A percentile compares a stretch with the other conserved stretches of the same genome.
Conservation (phyloP, 1,139 yeast species). For the Nakaseomyces sp. region DNA sequence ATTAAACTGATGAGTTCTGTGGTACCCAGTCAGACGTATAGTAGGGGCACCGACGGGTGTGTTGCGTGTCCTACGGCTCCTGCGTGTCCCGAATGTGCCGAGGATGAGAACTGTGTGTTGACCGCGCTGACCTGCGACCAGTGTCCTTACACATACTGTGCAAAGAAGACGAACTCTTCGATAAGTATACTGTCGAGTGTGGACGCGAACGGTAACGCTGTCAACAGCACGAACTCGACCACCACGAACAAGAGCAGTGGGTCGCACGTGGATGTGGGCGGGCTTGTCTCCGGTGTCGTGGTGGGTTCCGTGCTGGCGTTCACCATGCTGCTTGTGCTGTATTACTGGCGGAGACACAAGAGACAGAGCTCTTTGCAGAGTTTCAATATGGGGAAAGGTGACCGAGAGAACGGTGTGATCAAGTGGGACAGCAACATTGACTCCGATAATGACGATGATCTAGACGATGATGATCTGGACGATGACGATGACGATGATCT, state of each 20-base stretch:
- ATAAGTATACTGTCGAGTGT: slow-evolving; percentile 9
- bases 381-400: slow-evolving; percentile 7
- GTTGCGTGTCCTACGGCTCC: slow-evolving; percentile 39
- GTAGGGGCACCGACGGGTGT: slow-evolving; percentile 34
- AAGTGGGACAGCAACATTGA: slow-evolving; percentile 29
- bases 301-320: slow-evolving; percentile 45
- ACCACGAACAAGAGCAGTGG: background rate
- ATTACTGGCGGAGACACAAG: background rate
- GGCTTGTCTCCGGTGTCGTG: slow-evolving; percentile 48
- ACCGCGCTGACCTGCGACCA: slow-evolving; percentile 45
- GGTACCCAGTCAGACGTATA: background rate
- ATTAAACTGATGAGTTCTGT: background rate
- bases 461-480: slow-evolving; percentile 12
- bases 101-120: slow-evolving; percentile 45
- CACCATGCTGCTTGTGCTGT: background rate
- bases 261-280: slow-evolving; percentile 9
- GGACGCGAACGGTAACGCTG: slow-evolving; percentile 5
- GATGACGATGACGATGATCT: slow-evolving; percentile 14
- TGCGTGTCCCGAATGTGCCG: slow-evolving; percentile 47
- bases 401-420: background rate
- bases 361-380: background rate
- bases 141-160: slow-evolving; percentile 54
- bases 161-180: slow-evolving; percentile 18
- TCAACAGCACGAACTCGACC: slow-evolving; percentile 10
- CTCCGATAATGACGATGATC: slow-evolving; percentile 12